Evolutionary conservation across 23 red algal species (phyloP).

Genomic region (Gracilaria domingensis): DNA sequence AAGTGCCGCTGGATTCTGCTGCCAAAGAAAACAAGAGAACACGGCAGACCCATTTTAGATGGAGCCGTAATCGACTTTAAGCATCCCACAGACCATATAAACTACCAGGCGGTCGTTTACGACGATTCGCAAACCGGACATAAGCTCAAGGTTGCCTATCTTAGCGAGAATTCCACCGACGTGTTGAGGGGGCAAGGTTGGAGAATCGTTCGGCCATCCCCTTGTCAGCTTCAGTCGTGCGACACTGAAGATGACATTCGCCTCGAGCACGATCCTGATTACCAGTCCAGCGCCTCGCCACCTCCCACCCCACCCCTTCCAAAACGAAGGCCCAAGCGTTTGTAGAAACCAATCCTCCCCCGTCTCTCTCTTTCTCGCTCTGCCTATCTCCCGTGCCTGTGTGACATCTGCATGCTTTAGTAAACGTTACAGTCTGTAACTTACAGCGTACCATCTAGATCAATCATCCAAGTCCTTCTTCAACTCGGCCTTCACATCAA

Average conservation of each 20-base stretch:
- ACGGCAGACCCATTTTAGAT: slow-evolving; percentile 30
- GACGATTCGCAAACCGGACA: slow-evolving; percentile 13
- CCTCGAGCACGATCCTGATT: not conserved
- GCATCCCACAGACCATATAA: slow-evolving; percentile 25
- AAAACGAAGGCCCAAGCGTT: slow-evolving; percentile 18
- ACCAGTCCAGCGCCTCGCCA: not conserved
- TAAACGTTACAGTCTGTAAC: slow-evolving; percentile 20
- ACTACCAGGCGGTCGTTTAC: slow-evolving; percentile 58
- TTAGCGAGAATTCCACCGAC: slow-evolving; percentile 49
- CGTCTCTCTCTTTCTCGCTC: not conserved
- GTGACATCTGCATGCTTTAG: not conserved
- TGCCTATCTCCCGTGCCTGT: too few species aligned
- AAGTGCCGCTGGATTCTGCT: slow-evolving; percentile 21
- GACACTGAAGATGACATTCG: not conserved
- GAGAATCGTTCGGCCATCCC: slow-evolving; percentile 26
- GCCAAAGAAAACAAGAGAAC: slow-evolving; percentile 19
- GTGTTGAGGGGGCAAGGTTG: slow-evolving; percentile 20
- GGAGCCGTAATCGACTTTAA: slow-evolving; percentile 52
- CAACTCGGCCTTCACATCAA: not conserved
- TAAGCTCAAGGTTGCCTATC: slow-evolving; percentile 50
- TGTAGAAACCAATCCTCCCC: not conserved
- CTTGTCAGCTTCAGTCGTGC: slow-evolving; percentile 15
- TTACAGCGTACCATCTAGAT: not conserved
- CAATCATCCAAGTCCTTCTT: slow-evolving; percentile 4
- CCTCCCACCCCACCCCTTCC: not conserved